Evolutionary conservation across 2,329 filamentous ascomycete genomes (phyloP), one percentile per base, ranked within the genome.

Genomic region (Dichotomopilus funicola): DNA sequence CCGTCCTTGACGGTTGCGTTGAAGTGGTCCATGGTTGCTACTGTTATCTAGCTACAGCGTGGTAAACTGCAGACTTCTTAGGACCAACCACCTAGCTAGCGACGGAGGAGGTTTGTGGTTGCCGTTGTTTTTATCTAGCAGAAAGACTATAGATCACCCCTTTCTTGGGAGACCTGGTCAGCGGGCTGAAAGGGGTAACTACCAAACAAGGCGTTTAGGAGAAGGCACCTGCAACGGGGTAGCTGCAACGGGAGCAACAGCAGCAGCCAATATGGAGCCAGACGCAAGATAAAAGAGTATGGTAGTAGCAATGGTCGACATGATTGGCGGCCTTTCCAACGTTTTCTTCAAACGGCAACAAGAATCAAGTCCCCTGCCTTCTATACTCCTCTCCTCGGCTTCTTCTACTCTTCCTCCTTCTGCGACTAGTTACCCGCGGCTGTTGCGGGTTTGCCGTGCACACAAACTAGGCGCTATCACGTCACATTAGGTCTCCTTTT

Each of bases 1-100:
- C 71, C 71, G 41, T 70, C 66, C 56, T 68, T 66, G 53, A 73
- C 59, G 4, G 71, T 72, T 7, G 66, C 61, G 53, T 72, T 71
- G 64, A 71, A 71, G 58, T 73, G 69, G 56, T 73, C 70, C 71
- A 73, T 74, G 31, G 6, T 34, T 19, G 43, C 54, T 8, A 37
- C 10, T 7, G 6, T 19, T 11, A 2, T 9, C 8, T 43, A 35
- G 35, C 19, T 40, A 2, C 19, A 27, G 19, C 19, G 19, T 27
- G 19, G 19, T 27, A 27, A 27, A 27, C 19, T 27, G 19, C 19
- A 27, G 19, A 27, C 19, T 27, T 27, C 19, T 27, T 3, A 27
- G 19, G 19, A 27, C 19, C 19, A 27, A 27, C 19, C 19, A 27
- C 19, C 19, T 27, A 27, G 19, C 19, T 27, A 27, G 19, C 19